A percentile compares a stretch with the other conserved stretches of the same genome.
Evolutionary conservation across 2,329 filamentous ascomycete species (phyloP).

Genomic region (Aspergillus nomiae): DNA sequence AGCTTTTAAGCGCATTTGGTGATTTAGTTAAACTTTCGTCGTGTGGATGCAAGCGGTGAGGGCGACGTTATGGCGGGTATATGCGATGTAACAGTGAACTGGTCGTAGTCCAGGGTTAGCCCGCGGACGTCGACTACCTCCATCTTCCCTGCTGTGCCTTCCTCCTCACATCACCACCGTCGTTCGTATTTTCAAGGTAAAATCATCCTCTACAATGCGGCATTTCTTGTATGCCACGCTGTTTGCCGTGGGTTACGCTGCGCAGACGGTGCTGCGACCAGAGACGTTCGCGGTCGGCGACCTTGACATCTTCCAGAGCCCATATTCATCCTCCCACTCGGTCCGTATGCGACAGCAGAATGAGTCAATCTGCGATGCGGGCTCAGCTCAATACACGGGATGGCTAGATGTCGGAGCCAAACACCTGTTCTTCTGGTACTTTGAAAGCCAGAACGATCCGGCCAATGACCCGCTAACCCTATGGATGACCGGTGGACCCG

Average conservation of each 20-base stretch:
- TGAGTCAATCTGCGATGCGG: constrained; percentile 27
- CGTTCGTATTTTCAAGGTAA: too few relatives aligned
- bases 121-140: too few relatives aligned
- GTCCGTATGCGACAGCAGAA: constrained; percentile 30
- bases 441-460: constrained; percentile 27
- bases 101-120: too few relatives aligned
- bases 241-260: neutral
- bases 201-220: neutral
- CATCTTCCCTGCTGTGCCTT: too few relatives aligned
- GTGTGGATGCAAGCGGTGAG: too few relatives aligned
- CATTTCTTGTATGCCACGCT: neutral
- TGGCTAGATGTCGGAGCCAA: constrained; percentile 28
- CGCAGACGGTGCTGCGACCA: neutral
- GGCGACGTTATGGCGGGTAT: too few relatives aligned
- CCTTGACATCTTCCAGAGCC: constrained; percentile 1
- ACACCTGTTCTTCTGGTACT: constrained; percentile 25
- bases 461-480: constrained; percentile 23
- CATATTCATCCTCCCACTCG: constrained; percentile 15
- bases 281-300: neutral
- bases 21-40: too few relatives aligned
- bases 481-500: constrained; percentile 27
- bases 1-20: too few relatives aligned
- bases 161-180: too few relatives aligned
- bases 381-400: constrained; percentile 30
- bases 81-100: too few relatives aligned